A percentile compares a stretch with the other conserved stretches of the same genome.
These are phyloP conservation scores for Aristolochia fimbriata DNA, from an alignment of 164 flowering plant genomes.

Conservation along the genomic window DNA sequence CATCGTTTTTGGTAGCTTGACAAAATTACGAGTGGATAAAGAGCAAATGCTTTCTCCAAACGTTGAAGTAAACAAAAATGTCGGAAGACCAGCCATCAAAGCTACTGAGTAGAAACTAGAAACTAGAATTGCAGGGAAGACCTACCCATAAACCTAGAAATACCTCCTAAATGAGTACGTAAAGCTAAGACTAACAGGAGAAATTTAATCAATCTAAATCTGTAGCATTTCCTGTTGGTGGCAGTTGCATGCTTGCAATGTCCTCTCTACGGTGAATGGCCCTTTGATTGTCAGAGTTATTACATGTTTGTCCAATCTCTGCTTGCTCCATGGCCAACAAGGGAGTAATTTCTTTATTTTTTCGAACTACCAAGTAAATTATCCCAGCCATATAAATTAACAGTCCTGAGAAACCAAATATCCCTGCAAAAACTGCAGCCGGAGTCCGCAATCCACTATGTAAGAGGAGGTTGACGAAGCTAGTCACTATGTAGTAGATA, in stretches of 20 bases:
- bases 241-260: slow-evolving; percentile 2
- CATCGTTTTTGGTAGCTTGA: no score
- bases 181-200: no score
- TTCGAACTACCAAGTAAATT: slow-evolving; percentile 55
- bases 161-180: no score
- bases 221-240: neutral
- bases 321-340: neutral
- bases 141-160: no score
- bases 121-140: no score
- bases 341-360: slow-evolving; percentile 33
- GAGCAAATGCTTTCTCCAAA: no score
- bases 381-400: slow-evolving; percentile 61
- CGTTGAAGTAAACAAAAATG: no score
- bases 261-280: neutral
- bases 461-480: slow-evolving; percentile 52
- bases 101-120: no score
- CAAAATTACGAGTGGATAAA: no score
- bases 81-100: no score
- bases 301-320: neutral
- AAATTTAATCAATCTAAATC: neutral
- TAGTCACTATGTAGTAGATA: slow-evolving; percentile 48
- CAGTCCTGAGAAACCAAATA: slow-evolving; percentile 55
- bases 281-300: neutral
- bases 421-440: slow-evolving; percentile 36
- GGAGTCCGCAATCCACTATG: slow-evolving; percentile 30